Evolutionary conservation across 2,329 filamentous ascomycete species (phyloP), one percentile per base, ranked within the genome.

Genomic region (Nemania sp.): DNA sequence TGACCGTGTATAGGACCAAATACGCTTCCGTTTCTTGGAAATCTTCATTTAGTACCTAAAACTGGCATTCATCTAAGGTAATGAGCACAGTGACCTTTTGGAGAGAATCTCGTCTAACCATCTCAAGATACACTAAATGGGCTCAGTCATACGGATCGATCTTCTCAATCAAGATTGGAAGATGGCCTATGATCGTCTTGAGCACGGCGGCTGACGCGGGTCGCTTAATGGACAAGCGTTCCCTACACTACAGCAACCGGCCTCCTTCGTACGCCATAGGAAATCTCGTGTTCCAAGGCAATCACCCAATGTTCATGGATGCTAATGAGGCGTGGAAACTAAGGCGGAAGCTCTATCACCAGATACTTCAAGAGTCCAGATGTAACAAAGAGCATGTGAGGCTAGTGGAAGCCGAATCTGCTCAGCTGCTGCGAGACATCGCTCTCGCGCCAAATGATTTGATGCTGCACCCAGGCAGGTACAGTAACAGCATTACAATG

Each of bases 401-500:
- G 8, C 52, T 67, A 7, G 20, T 67, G n/a, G 59, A 67, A 3
- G 65, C 65, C 11, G 65, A 67, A n/a, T 24, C 29, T n/a, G 29
- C 45, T 5, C 65, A 67, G 59, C 20, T 67, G 4, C 11, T 67
- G 18, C 65, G 60, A 7, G 65, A 67, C 32, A 41, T 64, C 8
- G 18, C 18, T 18, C 15, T 26, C 2, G 18, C 5, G 1, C 65
- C 65, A 11, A 32, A 58, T 1, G 7, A 59, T 18, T 18, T 41
- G 18, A 67, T 67, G 65, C 41, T 59, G 6, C 65, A 67, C 22
- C 60, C 65, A 5, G 32, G 27, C 3, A 29, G 65, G 7, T 41
- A 10, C 5, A 68, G 62, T 20, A 68, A 68, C 32, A 60, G 53
- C 26, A 66, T 68, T 27, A 62, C 56, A 2, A 68, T 68, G 66